Evolutionary conservation across 257 asterid species (phyloP), one percentile per base, ranked within the genome.

Genomic region (Cordia subcordata): DNA sequence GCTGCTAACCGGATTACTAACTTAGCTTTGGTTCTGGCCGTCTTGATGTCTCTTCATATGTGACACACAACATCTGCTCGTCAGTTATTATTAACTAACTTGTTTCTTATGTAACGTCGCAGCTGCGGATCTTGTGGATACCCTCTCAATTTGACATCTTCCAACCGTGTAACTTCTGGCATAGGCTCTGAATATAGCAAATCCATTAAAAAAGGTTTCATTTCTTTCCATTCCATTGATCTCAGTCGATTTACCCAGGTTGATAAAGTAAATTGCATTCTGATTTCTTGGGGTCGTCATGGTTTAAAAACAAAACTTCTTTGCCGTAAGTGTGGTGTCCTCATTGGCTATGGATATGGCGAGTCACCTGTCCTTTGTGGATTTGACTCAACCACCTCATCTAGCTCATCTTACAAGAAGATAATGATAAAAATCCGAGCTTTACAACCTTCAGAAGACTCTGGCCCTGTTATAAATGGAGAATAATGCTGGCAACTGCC

Each of bases 61-160:
- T 52, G 33, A 5, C 15, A 49, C n/a, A 13, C 15, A 27, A 11
- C 16, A 14, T 39, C 40, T 58, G 47, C 54, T 11, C 53, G 19
- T 33, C 51, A 47, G 11, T 53, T 59, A 49, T 55, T 38, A 49
- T 49, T 53, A 37, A 39, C 54, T 60, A 55, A 65, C 50, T 37
- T 59, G 11, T 37, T 38, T 61, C 53, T 14, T 38, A 53, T 39
- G 15, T 13, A 8, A 67, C 38, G 58, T 54, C 61, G 71, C 89
- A 87, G 98, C 58, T 86, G 91, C 79, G 96, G 98, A 56, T 79
- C 90, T 47, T 90, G 95, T 74, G 85, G 92, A 65, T 87, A 83
- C 67, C 77, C 73, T 76, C 86, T 87, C 68, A 81, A 90, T 69
- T 69, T 85, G 67, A 66, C 76, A 39, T 81, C 96, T 33, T 78